Base-by-base conservation (phyloP, 176 grass and related monocot species). In the Cymbopogon citratus region DNA sequence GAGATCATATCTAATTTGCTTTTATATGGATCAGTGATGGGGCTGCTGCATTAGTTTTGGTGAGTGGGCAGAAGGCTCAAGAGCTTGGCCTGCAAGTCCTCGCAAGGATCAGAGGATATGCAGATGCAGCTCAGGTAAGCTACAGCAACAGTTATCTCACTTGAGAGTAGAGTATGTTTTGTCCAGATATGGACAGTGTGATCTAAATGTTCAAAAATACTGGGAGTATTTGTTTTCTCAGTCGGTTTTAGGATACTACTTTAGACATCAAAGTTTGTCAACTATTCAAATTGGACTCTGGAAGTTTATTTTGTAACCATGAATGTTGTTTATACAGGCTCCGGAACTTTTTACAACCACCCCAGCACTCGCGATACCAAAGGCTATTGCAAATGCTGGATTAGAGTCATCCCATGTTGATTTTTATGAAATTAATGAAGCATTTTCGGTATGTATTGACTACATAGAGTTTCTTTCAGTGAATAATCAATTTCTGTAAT, bases 401-500 rank as follows among this genome's bases (percentile, higher is more conserved):
- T 82, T 95, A 61, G 84, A 88, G 49, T 80, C 95, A 71, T 98
- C 92, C 77, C 76, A 43, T 88, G 90, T 98, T 79, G 92, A 98
- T 81, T 98, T 90, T 79, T 98, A 98, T 73, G 95, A 98, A 89
- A 98, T 98, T 66, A 98, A 94, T 66, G 95, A 98, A 92, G 95
- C 95, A 29, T 98, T 98, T 81, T 63, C 95, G 29, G 95, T 98
- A 81, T 65, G 81, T 82, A 10, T 45, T n/a, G n/a, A n/a, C n/a
- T n/a, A n/a, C n/a, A n/a, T n/a, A n/a, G n/a, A n/a, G n/a, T n/a
- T n/a, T n/a, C n/a, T n/a, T n/a, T n/a, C n/a, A n/a, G n/a, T n/a
- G n/a, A n/a, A n/a, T n/a, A n/a, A n/a, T n/a, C n/a, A n/a, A n/a
- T n/a, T 80, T 39, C 29, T 75, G 3, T 21, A 61, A 7, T 74